phyloP scores from a whole-genome alignment of 306 rosid species.

The Spatholobus suberectus region DNA sequence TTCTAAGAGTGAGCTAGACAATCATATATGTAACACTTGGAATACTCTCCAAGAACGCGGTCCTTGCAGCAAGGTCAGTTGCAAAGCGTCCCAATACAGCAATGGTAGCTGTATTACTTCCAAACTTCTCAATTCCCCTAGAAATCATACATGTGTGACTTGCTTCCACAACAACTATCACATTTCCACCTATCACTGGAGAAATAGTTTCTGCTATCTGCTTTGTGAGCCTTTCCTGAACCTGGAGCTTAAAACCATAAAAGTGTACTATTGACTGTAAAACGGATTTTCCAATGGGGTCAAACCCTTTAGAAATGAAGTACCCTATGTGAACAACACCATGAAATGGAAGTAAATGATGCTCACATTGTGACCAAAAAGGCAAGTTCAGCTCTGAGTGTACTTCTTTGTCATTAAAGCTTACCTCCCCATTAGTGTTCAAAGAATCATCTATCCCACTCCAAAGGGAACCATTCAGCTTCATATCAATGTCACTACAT shows the following conservation, averaged over 20 bases:
- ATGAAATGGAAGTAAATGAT: conserved; percentile 65
- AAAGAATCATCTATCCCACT: conserved; percentile 36
- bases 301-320: conserved; percentile 44
- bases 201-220: conserved; percentile 81
- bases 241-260: conserved; percentile 86
- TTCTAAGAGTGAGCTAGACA: neutral
- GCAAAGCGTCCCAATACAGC: conserved; percentile 43
- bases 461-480: conserved; percentile 51
- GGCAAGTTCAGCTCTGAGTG: conserved; percentile 62
- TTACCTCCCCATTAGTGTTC: conserved; percentile 31
- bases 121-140: conserved; percentile 80
- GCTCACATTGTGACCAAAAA: conserved; percentile 74
- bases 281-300: conserved; percentile 57
- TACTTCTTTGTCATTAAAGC: conserved; percentile 48
- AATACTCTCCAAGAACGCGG: neutral
- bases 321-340: conserved; percentile 79
- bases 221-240: conserved; percentile 80
- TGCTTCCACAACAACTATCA: conserved; percentile 84
- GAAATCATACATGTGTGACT: conserved; percentile 85
- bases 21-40: neutral
- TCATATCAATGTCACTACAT: conserved; percentile 52
- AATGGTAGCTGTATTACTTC: conserved; percentile 75
- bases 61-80: neutral
- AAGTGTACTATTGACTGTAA: conserved; percentile 68
- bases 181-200: conserved; percentile 59